Evolutionary conservation across 441 rosid genomes (phyloP).

Genomic region (Francoa sonchifolia): DNA sequence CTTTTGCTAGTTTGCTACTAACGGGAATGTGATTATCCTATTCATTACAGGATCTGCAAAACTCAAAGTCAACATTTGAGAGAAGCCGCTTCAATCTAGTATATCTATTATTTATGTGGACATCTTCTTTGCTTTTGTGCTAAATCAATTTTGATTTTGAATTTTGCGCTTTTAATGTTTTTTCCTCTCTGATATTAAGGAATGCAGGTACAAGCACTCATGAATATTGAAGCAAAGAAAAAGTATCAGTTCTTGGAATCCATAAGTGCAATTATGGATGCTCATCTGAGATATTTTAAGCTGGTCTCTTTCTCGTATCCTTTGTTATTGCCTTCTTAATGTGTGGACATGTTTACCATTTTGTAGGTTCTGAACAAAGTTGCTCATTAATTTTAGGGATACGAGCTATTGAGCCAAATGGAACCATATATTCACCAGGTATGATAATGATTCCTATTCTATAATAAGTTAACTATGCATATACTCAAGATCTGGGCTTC

Average conservation of each 20-base stretch:
- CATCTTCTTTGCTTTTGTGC: slow-evolving; percentile 5
- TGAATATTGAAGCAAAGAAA: slow-evolving; percentile 75
- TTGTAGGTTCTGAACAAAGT: slow-evolving; percentile 7
- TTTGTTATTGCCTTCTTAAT: slow-evolving; percentile 7
- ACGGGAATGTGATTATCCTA: slow-evolving; percentile 1
- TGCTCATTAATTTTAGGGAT: slow-evolving; percentile 39
- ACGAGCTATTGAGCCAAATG: slow-evolving; percentile 61
- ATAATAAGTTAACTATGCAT: neutral
- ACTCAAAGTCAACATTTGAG: slow-evolving; percentile 84
- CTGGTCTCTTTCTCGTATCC: slow-evolving; percentile 33
- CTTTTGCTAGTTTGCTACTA: too few species aligned
- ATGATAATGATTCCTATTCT: slow-evolving; percentile 2
- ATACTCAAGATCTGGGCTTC: neutral
- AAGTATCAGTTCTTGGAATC: slow-evolving; percentile 90
- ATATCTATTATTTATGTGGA: slow-evolving; percentile 19
- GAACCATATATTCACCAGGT: slow-evolving; percentile 89
- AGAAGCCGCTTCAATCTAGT: slow-evolving; percentile 89
- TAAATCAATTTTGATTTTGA: slow-evolving; percentile 4
- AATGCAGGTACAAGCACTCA: slow-evolving; percentile 70
- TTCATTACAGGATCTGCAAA: slow-evolving; percentile 59
- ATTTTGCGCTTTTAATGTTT: slow-evolving; percentile 15
- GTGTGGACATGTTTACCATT: neutral
- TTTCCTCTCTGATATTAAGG: slow-evolving; percentile 36
- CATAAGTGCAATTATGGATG: slow-evolving; percentile 83
- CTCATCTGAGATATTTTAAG: slow-evolving; percentile 82